These are phyloP conservation scores for Aspergillus leporis DNA, from an alignment of 495 filamentous ascomycete species.

Conservation along the genomic window DNA sequence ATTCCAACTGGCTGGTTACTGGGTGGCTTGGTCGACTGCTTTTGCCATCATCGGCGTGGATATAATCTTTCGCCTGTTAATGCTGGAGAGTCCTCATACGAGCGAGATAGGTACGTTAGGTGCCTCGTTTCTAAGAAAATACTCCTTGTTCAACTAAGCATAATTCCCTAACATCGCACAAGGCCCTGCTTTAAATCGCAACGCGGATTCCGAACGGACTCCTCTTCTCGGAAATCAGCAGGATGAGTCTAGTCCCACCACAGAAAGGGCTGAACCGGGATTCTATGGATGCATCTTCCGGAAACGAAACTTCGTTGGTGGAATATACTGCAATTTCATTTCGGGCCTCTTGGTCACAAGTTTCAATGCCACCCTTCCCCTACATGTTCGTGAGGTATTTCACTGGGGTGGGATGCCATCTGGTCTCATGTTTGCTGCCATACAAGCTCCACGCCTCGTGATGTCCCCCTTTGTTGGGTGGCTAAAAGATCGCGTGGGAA, in stretches of 20 bases:
- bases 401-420: constrained; percentile 30
- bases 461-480: constrained; percentile 26
- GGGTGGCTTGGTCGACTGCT: constrained; percentile 29
- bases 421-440: constrained; percentile 30
- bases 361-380: constrained; percentile 32
- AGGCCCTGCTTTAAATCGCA: no score
- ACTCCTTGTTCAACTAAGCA: no score
- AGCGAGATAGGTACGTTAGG: background rate
- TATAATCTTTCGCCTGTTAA: constrained; percentile 32
- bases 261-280: constrained; percentile 13
- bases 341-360: constrained; percentile 26
- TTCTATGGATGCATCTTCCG: constrained; percentile 28
- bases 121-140: no score
- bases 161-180: no score
- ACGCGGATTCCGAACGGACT: background rate
- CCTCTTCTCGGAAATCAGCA: constrained; percentile 6
- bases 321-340: constrained; percentile 21
- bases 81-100: constrained; percentile 29
- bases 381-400: constrained; percentile 33
- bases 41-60: constrained; percentile 26
- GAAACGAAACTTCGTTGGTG: constrained; percentile 25
- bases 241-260: background rate
- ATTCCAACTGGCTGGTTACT: constrained; percentile 30
- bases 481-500: constrained; percentile 32
- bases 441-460: constrained; percentile 30